phyloP scores from a whole-genome alignment of 805 yeast species.

The Sugiyamaella americana region DNA sequence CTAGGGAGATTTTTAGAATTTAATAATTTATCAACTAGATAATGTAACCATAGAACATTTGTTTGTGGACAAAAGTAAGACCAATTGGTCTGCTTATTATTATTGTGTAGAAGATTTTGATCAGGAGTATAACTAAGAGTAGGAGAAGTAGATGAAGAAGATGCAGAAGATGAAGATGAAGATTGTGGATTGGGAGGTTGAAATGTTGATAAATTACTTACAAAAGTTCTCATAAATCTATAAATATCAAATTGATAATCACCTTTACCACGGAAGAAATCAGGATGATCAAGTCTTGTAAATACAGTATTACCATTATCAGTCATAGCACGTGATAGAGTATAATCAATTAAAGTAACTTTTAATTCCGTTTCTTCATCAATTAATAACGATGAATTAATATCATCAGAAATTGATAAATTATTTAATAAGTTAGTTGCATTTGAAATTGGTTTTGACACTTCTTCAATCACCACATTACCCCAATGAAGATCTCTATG shows the following conservation, averaged over 20 bases:
- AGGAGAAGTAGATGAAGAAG: conserved; percentile 7
- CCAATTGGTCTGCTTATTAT: conserved; percentile 37
- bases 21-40: conserved; percentile 46
- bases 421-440: conserved; percentile 10
- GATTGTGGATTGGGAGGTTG: conserved; percentile 1
- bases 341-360: conserved; percentile 53
- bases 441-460: background rate
- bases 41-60: conserved; percentile 61
- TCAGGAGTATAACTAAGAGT: background rate
- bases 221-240: conserved; percentile 44
- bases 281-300: conserved; percentile 60
- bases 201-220: background rate
- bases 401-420: conserved; percentile 12
- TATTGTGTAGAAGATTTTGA: background rate
- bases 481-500: conserved; percentile 69
- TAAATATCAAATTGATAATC: conserved; percentile 60
- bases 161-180: conserved; percentile 1
- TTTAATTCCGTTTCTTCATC: conserved; percentile 24
- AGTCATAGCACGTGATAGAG: conserved; percentile 45
- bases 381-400: conserved; percentile 10
- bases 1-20: conserved; percentile 31
- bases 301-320: conserved; percentile 30
- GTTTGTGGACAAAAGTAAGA: conserved; percentile 41
- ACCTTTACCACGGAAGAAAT: conserved; percentile 53
- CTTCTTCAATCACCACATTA: conserved; percentile 43